phyloP scores from a whole-genome alignment of 208 protist species.

The Trichomonas vaginalis region DNA sequence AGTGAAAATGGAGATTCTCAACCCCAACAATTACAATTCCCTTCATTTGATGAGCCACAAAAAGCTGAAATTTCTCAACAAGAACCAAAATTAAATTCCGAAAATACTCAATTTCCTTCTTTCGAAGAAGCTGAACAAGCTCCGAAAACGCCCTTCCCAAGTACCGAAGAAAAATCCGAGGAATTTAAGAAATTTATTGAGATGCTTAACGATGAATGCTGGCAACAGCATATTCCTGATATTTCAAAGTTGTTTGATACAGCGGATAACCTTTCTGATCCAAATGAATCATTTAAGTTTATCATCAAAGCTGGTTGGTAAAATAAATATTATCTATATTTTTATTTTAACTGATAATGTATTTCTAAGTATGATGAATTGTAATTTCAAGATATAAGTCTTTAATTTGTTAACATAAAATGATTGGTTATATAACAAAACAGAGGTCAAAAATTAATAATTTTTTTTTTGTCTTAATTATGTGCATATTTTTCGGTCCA shows the following conservation, averaged over 20 bases:
- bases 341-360: too few species aligned
- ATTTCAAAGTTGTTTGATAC: neutral
- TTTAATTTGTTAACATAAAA: too few species aligned
- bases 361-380: too few species aligned
- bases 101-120: neutral
- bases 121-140: neutral
- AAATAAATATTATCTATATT: neutral
- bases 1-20: neutral
- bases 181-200: neutral
- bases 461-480: neutral
- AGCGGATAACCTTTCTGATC: neutral
- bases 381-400: too few species aligned
- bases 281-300: neutral
- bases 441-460: too few species aligned
- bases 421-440: too few species aligned
- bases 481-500: neutral
- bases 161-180: neutral
- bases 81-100: neutral
- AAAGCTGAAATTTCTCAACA: too few species aligned
- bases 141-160: neutral
- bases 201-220: neutral
- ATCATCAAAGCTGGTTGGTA: neutral
- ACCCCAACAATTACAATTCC: neutral
- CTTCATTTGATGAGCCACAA: too few species aligned
- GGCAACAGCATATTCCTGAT: neutral